Percentiles rank a stretch among this genome's conserved stretches.
These are phyloP conservation scores for Chytriomyces confervae DNA, from an alignment of 192 early-diverging fungal species.

Conservation along the genomic window DNA sequence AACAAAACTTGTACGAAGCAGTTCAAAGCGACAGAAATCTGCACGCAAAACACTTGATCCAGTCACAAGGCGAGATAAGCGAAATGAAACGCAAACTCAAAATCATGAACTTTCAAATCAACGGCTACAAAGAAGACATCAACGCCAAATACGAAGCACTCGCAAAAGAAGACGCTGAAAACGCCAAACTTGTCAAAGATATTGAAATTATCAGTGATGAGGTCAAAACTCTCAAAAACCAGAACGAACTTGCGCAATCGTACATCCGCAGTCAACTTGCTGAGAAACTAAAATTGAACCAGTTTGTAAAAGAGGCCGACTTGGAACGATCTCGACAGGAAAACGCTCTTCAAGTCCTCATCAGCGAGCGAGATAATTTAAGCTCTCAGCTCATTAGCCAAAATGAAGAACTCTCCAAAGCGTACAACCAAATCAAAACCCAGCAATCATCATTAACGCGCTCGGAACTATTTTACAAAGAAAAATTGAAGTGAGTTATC, in stretches of 20 bases:
- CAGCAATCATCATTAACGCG: conserved; percentile 55
- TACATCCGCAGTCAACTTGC: conserved; percentile 60
- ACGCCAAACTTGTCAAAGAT: conserved; percentile 58
- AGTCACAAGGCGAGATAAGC: conserved; percentile 63
- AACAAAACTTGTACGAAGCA: conserved; percentile 72
- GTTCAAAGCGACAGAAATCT: conserved; percentile 69
- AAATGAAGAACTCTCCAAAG: conserved; percentile 63
- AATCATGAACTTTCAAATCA: conserved; percentile 73
- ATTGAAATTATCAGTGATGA: conserved; percentile 63
- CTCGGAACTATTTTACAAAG: conserved; percentile 54
- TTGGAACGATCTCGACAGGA: conserved; percentile 62
- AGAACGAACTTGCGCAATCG: conserved; percentile 64
- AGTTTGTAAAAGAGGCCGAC: conserved; percentile 73
- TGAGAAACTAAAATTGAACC: conserved; percentile 63
- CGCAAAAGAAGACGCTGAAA: conserved; percentile 53
- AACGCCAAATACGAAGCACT: conserved; percentile 59
- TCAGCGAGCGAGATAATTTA: conserved; percentile 65
- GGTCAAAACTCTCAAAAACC: conserved; percentile 59
- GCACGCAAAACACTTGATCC: conserved; percentile 66
- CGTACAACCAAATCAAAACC: conserved; percentile 63
- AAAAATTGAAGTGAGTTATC: conserved; percentile 37
- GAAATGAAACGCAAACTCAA: conserved; percentile 70
- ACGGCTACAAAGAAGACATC: conserved; percentile 68
- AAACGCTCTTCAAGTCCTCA: conserved; percentile 61
- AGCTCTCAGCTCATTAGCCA: conserved; percentile 61